Percentiles rank a stretch among this genome's conserved stretches.
These are phyloP conservation scores for Agrocybe pediades DNA, from an alignment of 768 basidiomycete genomes.

Conservation along the genomic window DNA sequence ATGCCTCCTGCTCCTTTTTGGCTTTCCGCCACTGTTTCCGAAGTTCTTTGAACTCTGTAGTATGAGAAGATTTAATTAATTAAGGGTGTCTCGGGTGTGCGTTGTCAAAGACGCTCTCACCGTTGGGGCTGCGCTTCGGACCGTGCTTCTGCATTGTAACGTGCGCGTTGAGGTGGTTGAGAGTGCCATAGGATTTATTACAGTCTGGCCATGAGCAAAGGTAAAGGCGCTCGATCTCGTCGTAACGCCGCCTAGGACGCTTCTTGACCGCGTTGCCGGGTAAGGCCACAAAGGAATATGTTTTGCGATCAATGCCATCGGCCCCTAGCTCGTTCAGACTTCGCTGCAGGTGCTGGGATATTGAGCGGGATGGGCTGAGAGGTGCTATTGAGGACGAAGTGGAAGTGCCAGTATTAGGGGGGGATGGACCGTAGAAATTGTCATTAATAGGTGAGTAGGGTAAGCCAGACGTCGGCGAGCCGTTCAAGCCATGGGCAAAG, in stretches of 20 bases:
- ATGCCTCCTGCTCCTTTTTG: conserved; percentile 71
- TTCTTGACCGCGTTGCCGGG: conserved; percentile 83
- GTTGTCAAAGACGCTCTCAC: conserved; percentile 47
- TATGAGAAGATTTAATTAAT: conserved; percentile 18
- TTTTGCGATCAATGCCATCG: conserved; percentile 55
- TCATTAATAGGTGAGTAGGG: conserved; percentile 50
- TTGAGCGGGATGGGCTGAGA: conserved; percentile 28
- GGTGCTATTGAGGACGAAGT: conserved; percentile 49
- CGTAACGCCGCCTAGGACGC: conserved; percentile 82
- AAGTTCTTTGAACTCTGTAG: conserved; percentile 94
- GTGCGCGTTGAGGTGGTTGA: conserved; percentile 98
- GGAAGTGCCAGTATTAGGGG: conserved; percentile 64
- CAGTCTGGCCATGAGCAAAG: conserved; percentile 80
- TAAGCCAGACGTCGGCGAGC: conserved; percentile 35
- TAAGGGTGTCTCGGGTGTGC: background rate
- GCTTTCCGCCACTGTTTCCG: conserved; percentile 95
- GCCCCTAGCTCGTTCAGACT: conserved; percentile 28
- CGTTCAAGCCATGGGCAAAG: conserved; percentile 44
- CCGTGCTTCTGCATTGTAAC: conserved; percentile 99
- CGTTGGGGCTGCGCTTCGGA: conserved; percentile 82
- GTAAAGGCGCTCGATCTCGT: conserved; percentile 95
- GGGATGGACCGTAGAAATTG: conserved; percentile 60
- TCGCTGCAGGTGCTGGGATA: conserved; percentile 31
- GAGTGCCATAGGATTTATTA: conserved; percentile 87
- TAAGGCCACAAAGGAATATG: conserved; percentile 80